phyloP scores from a whole-genome alignment of 2,329 filamentous ascomycete genomes.

The Paecilomyces formosus region DNA sequence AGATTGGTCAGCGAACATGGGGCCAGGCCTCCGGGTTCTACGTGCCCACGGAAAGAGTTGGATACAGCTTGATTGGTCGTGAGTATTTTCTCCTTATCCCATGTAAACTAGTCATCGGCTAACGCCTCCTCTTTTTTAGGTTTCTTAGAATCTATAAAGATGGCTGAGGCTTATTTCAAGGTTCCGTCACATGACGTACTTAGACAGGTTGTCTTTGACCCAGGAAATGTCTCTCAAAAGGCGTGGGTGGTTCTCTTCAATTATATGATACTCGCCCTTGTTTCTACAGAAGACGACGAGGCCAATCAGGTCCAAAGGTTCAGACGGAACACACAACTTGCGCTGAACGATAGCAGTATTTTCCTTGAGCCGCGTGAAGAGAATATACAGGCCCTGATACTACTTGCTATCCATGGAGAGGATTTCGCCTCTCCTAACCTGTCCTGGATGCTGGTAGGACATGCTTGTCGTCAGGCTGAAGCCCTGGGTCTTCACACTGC shows the following conservation, averaged over 20 bases:
- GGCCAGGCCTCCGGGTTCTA: neutral
- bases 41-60: neutral
- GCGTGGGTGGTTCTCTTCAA: conserved; percentile 11
- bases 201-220: conserved; percentile 8
- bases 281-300: neutral
- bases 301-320: neutral
- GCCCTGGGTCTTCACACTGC: conserved; percentile 7
- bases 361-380: conserved; percentile 8
- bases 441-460: conserved; percentile 10
- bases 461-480: conserved; percentile 10
- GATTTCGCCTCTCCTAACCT: conserved; percentile 9
- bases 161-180: neutral
- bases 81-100: neutral
- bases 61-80: neutral
- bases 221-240: conserved; percentile 5
- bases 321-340: conserved; percentile 6
- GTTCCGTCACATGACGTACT: neutral
- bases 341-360: conserved; percentile 7
- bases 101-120: neutral
- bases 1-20: neutral
- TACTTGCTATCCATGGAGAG: conserved; percentile 9
- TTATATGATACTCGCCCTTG: conserved; percentile 6
- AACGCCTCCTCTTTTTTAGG: neutral
- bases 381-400: conserved; percentile 5
- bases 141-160: neutral